These are phyloP conservation scores for Juglanconis sp. DNA, from an alignment of 2,329 filamentous ascomycete species.

Conservation along the genomic window DNA sequence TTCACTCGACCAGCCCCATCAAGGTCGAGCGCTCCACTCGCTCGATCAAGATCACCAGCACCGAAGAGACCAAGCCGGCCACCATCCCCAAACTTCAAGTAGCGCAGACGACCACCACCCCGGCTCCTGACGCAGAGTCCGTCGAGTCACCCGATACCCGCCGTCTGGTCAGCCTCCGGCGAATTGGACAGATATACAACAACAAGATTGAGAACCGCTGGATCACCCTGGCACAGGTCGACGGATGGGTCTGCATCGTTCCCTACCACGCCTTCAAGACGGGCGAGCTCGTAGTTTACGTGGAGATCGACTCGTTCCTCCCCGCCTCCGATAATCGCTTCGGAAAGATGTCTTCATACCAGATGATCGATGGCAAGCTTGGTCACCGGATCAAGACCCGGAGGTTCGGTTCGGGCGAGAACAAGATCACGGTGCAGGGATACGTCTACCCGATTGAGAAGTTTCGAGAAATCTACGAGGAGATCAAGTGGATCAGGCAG, in stretches of 20 bases:
- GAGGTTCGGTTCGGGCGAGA: slow-evolving; percentile 6
- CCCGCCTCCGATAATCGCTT: slow-evolving; percentile 19
- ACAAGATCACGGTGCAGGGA: slow-evolving; percentile 23
- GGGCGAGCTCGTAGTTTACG: slow-evolving; percentile 23
- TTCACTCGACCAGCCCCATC: background rate
- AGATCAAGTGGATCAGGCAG: background rate
- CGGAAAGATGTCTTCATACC: background rate
- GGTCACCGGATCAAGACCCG: slow-evolving; percentile 22
- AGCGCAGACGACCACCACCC: too few species aligned
- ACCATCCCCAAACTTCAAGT: background rate
- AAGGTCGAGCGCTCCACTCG: background rate
- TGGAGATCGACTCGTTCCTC: slow-evolving; percentile 28
- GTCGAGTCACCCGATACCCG: background rate
- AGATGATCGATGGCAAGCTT: slow-evolving; percentile 16
- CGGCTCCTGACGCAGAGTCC: background rate
- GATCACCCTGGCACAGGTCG: slow-evolving; percentile 20
- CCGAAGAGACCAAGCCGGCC: background rate
- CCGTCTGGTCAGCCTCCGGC: slow-evolving; percentile 13
- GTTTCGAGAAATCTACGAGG: slow-evolving; percentile 19
- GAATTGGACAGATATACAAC: slow-evolving; percentile 12
- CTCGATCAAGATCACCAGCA: background rate
- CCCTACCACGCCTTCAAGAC: slow-evolving; percentile 15
- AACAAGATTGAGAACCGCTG: background rate
- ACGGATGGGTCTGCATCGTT: slow-evolving; percentile 27
- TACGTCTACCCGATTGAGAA: slow-evolving; percentile 13